Evolutionary conservation across 306 rosid species (phyloP).

Genomic region (Begonia masoniana): DNA sequence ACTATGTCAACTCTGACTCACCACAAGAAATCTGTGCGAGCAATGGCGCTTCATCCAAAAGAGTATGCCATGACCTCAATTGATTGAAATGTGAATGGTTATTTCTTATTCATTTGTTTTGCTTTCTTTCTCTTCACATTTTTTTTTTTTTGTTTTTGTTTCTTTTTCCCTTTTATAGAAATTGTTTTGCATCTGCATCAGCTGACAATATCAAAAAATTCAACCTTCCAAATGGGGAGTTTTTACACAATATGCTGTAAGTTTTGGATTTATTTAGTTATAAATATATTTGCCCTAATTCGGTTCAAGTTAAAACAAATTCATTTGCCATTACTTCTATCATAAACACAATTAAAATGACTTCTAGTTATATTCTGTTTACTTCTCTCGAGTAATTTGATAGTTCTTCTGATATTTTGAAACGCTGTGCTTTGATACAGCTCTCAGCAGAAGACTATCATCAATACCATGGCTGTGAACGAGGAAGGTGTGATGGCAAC

Average conservation of each 20-base stretch:
- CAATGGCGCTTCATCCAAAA: slow-evolving; percentile 91
- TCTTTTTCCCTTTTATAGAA: slow-evolving; percentile 29
- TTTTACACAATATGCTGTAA: slow-evolving; percentile 98
- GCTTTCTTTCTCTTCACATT: slow-evolving; percentile 4
- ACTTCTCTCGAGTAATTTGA: background rate
- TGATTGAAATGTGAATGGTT: background rate
- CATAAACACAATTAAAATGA: background rate
- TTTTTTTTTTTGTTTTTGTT: background rate
- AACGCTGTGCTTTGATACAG: slow-evolving; percentile 16
- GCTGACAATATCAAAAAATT: slow-evolving; percentile 97
- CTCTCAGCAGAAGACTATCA: slow-evolving; percentile 94
- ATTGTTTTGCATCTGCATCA: slow-evolving; percentile 93
- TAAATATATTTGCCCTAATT: background rate
- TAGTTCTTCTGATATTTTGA: too few relatives aligned
- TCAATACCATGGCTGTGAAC: slow-evolving; percentile 92
- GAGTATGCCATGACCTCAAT: slow-evolving; percentile 32
- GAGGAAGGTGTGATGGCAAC: slow-evolving; percentile 93
- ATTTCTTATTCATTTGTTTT: background rate
- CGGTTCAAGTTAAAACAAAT: background rate
- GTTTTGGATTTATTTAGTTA: slow-evolving; percentile 13
- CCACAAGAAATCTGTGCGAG: slow-evolving; percentile 95
- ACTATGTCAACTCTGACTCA: slow-evolving; percentile 86
- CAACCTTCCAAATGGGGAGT: slow-evolving; percentile 86
- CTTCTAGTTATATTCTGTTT: slow-evolving; percentile 7
- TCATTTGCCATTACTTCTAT: too few relatives aligned